These are phyloP conservation scores for Saprolegnia diclina DNA, from an alignment of 352 stramenopile genomes.

Conservation along the genomic window DNA sequence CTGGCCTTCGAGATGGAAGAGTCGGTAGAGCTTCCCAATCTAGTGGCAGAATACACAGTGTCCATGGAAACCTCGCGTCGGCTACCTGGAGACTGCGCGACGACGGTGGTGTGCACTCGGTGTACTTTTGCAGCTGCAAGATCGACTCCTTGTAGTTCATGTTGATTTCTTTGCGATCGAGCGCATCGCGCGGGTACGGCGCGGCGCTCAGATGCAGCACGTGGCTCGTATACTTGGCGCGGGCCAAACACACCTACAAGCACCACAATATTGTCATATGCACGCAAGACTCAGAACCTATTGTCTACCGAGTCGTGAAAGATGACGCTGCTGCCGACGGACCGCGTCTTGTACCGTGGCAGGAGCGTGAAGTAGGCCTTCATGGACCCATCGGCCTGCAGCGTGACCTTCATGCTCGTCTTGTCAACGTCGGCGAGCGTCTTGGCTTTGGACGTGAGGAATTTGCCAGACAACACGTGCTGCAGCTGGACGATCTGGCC, in stretches of 20 bases:
- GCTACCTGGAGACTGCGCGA: slow-evolving; percentile 12
- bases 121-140: slow-evolving; percentile 21
- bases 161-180: slow-evolving; percentile 18
- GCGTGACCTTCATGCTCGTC: slow-evolving; percentile 25
- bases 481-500: slow-evolving; percentile 24
- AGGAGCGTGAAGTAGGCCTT: slow-evolving; percentile 24
- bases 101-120: background rate
- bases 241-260: slow-evolving; percentile 16
- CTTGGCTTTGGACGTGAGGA: slow-evolving; percentile 16
- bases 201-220: slow-evolving; percentile 16
- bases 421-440: slow-evolving; percentile 26
- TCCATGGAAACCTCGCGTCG: background rate
- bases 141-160: slow-evolving; percentile 27
- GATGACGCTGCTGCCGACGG: slow-evolving; percentile 8
- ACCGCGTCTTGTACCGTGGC: slow-evolving; percentile 26
- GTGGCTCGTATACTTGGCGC: slow-evolving; percentile 24
- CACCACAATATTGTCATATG: background rate
- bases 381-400: slow-evolving; percentile 13
- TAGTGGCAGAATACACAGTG: background rate
- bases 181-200: slow-evolving; percentile 14
- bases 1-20: slow-evolving; percentile 23
- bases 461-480: slow-evolving; percentile 23
- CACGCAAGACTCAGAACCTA: no score
- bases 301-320: slow-evolving; percentile 23
- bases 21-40: slow-evolving; percentile 21